Evolutionary conservation across 441 rosid genomes (phyloP), one percentile per base, ranked within the genome.

Genomic region (Erodium texanum): DNA sequence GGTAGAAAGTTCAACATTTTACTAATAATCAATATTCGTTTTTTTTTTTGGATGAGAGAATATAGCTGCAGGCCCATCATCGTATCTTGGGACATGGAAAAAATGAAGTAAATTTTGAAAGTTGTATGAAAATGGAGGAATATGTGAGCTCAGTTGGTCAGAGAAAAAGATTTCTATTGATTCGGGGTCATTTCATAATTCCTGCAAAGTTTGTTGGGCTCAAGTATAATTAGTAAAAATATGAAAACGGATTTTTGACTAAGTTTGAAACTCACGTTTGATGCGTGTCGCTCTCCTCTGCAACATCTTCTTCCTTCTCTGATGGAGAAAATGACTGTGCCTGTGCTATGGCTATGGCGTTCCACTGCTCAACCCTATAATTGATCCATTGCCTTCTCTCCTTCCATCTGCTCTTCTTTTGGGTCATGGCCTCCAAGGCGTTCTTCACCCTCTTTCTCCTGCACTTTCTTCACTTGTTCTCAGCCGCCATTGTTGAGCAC

Each of bases 401-500:
- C 50, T 15, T 43, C 12, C 11, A 1, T 43, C 50, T 2, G 14
- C 50, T 43, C 50, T 14, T 48, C 15, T 20, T 7, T 50, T 52
- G 59, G 64, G 41, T 65, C 11, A 80, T 81, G 86, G 79, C 71
- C 58, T 62, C 67, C 24, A 72, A 71, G 76, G 64, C 6, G 38
- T 14, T 48, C 29, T 11, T 67, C 54, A 63, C 59, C 18, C 22
- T 77, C 22, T 38, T 45, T 65, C 24, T 78, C 62, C 20, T 80
- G 41, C 68, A 69, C 38, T 50, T 66, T 12, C 66, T 68, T 36
- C 24, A 58, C 24, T 45, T 62, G 5, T 8, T 63, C 5, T 63
- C 76, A 0, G 56, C 16, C 2, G 61, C 77, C 59, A 14, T 70
- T 29, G 9, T 75, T 36, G 78, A 68, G 27, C 52, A 54, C 22